Evolutionary conservation across 768 basidiomycete genomes (phyloP).

Genomic region (Sarcodon sp.): DNA sequence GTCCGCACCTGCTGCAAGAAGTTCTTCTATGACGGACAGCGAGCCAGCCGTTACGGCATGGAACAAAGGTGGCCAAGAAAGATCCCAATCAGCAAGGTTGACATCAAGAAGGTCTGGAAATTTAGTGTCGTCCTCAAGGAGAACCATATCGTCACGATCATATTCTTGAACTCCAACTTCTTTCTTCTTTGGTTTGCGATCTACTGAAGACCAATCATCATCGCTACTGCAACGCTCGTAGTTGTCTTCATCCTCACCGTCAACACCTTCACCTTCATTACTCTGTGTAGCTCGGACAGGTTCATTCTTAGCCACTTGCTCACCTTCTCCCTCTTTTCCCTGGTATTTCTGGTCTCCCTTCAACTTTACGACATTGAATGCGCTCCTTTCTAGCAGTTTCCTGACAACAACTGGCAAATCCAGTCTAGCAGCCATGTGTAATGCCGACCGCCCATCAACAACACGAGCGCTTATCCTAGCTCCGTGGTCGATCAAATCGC

Average conservation of each 20-base stretch:
- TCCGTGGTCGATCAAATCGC: conserved; percentile 38
- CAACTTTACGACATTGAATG: conserved; percentile 13
- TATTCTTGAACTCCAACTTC: conserved; percentile 4
- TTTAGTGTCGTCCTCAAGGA: conserved; percentile 35
- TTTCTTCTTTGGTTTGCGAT: conserved; percentile 17
- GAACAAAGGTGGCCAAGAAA: conserved; percentile 34
- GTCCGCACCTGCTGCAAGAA: conserved; percentile 36
- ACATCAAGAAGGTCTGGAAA: conserved; percentile 44
- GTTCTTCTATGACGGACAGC: conserved; percentile 27
- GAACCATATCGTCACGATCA: conserved; percentile 16
- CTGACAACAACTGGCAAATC: conserved; percentile 27
- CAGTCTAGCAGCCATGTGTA: conserved; percentile 44
- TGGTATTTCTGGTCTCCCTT: conserved; percentile 10
- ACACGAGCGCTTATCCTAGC: conserved; percentile 42
- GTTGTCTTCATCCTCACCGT: conserved; percentile 2
- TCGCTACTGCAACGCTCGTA: conserved; percentile 10
- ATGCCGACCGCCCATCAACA: conserved; percentile 38
- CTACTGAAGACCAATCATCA: conserved; percentile 15
- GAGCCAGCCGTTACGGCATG: conserved; percentile 39
- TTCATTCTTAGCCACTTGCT: conserved; percentile 7
- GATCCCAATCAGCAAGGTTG: conserved; percentile 45
- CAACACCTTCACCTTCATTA: conserved; percentile 6
- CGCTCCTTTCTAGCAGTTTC: conserved; percentile 40
- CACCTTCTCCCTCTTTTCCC: conserved; percentile 3
- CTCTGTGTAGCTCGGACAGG: conserved; percentile 5